Conservation (phyloP, 331 rosid genomes). For the Rhamnella rubrinervis region DNA sequence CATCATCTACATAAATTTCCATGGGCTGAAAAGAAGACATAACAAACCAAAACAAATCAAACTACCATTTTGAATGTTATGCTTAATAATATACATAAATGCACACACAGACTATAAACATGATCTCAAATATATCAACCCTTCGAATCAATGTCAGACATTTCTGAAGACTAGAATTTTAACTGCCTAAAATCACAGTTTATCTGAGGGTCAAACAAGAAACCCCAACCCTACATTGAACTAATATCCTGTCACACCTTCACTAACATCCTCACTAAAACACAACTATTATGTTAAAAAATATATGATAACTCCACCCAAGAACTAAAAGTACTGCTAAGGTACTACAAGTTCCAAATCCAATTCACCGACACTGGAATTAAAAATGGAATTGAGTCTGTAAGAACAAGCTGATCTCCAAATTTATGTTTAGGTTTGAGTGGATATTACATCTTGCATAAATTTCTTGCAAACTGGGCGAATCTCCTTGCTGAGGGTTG, state of each 20-base stretch:
- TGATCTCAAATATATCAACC: neutral
- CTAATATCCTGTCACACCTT: neutral
- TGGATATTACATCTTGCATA: slow-evolving; percentile 96
- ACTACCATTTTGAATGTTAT: slow-evolving; percentile 45
- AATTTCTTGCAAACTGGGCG: slow-evolving; percentile 98
- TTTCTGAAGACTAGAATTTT: neutral
- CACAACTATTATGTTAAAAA: neutral
- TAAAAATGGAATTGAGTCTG: neutral
- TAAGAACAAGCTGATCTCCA: neutral
- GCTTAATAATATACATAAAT: slow-evolving; percentile 36
- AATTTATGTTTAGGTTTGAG: slow-evolving; percentile 6
- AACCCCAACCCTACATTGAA: neutral
- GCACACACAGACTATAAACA: neutral
- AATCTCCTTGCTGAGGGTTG: slow-evolving; percentile 97
- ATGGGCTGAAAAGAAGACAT: slow-evolving; percentile 92
- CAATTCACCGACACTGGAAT: neutral
- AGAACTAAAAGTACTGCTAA: neutral
- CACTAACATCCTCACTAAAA: neutral
- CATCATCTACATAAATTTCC: slow-evolving; percentile 98
- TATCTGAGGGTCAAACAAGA: neutral
- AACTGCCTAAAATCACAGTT: neutral
- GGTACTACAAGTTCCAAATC: neutral
- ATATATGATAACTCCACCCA: neutral
- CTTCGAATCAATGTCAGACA: neutral
- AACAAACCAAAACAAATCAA: slow-evolving; percentile 57